Evolutionary conservation across 495 filamentous ascomycete species (phyloP).

Genomic region (Daldinia loculata): DNA sequence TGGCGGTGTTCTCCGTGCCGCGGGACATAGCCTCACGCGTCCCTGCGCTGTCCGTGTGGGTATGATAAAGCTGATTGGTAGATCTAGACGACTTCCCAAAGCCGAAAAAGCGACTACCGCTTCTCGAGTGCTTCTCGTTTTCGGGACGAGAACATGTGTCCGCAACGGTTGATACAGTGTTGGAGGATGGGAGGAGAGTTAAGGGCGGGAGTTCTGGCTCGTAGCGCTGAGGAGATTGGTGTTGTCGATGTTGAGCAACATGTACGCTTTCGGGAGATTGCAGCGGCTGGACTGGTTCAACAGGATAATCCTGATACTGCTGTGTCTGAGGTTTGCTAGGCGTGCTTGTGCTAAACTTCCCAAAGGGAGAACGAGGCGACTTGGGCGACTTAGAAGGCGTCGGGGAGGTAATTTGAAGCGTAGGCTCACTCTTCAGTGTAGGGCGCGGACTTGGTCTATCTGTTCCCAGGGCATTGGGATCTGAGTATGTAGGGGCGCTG

Average conservation of each 20-base stretch:
- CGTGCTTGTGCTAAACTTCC: constrained; percentile 48
- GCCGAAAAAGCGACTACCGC: constrained; percentile 53
- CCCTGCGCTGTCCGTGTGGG: constrained; percentile 44
- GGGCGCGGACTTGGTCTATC: constrained; percentile 43
- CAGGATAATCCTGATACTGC: constrained; percentile 41
- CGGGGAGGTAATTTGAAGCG: constrained; percentile 49
- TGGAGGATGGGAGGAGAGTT: constrained; percentile 34
- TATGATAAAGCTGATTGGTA: constrained; percentile 51
- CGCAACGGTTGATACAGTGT: constrained; percentile 15
- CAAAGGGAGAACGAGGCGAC: constrained; percentile 63
- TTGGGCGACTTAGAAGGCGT: constrained; percentile 57
- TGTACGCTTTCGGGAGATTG: constrained; percentile 52
- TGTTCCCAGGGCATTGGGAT: constrained; percentile 27
- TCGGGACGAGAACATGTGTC: constrained; percentile 33
- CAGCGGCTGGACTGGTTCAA: constrained; percentile 45
- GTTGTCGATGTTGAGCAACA: constrained; percentile 39
- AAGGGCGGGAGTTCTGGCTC: constrained; percentile 35
- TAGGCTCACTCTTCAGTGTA: constrained; percentile 39
- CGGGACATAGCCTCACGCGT: constrained; percentile 56
- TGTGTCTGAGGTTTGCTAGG: constrained; percentile 35
- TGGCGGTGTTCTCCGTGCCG: constrained; percentile 51
- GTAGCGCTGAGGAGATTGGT: constrained; percentile 40
- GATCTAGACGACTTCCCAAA: constrained; percentile 55
- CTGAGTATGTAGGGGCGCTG: constrained; percentile 33
- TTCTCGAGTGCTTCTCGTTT: constrained; percentile 44